phyloP scores from a whole-genome alignment of 306 rosid species.

The Cyclanthera cordifolia region DNA sequence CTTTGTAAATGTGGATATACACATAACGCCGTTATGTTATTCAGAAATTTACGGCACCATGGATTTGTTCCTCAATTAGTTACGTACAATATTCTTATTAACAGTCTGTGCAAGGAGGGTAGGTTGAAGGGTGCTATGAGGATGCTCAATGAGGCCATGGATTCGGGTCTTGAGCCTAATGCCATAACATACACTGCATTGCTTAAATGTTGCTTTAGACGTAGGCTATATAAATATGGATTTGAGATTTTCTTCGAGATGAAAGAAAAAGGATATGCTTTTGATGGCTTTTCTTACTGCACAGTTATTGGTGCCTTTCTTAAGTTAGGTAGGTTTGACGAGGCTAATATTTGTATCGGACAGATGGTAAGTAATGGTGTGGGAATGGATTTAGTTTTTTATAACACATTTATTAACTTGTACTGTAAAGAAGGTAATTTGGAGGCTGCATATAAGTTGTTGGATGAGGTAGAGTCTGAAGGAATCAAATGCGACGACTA shows the following conservation, averaged over 20 bases:
- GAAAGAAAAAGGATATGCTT: slow-evolving; percentile 46
- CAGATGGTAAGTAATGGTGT: slow-evolving; percentile 40
- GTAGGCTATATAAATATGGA: slow-evolving; percentile 36
- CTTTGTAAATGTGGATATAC: slow-evolving; percentile 50
- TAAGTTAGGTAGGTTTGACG: slow-evolving; percentile 47
- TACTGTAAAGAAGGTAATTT: slow-evolving; percentile 54
- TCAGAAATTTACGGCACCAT: slow-evolving; percentile 40
- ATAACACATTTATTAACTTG: slow-evolving; percentile 46
- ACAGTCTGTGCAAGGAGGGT: slow-evolving; percentile 56
- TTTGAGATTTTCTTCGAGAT: slow-evolving; percentile 52
- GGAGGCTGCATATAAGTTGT: slow-evolving; percentile 44
- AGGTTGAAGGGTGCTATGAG: slow-evolving; percentile 34
- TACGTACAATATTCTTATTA: slow-evolving; percentile 57
- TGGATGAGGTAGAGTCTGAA: slow-evolving; percentile 47
- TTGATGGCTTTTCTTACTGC: slow-evolving; percentile 72
- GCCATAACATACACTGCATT: slow-evolving; percentile 57
- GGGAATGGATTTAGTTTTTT: slow-evolving; percentile 50
- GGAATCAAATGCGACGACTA: slow-evolving; percentile 55
- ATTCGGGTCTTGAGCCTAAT: slow-evolving; percentile 39
- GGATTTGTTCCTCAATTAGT: slow-evolving; percentile 51
- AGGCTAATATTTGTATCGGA: slow-evolving; percentile 36
- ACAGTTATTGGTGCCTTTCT: slow-evolving; percentile 51
- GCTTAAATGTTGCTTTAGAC: slow-evolving; percentile 52
- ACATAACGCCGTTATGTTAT: slow-evolving; percentile 45
- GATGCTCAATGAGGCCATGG: slow-evolving; percentile 42